phyloP scores from a whole-genome alignment of 176 grass and related monocot species.

The Eleusine coracana region DNA sequence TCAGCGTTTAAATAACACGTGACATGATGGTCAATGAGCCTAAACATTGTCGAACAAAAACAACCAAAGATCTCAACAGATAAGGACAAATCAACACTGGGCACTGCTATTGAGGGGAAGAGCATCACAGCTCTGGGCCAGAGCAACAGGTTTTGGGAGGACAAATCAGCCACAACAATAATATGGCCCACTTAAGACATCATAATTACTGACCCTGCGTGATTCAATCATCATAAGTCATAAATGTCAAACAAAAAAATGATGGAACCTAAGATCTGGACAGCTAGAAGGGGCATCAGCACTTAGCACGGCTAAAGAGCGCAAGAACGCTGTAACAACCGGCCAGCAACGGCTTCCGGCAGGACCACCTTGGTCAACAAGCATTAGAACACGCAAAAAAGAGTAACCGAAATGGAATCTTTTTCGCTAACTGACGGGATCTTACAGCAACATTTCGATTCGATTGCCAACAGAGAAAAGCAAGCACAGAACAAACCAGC shows the following conservation, averaged over 20 bases:
- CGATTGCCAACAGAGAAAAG: background rate
- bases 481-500: conserved; percentile 7
- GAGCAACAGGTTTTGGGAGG: background rate
- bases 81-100: background rate
- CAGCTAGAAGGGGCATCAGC: background rate
- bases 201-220: background rate
- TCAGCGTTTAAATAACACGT: background rate
- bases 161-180: background rate
- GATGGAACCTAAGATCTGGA: background rate
- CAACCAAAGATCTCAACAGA: background rate
- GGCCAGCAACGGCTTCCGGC: background rate
- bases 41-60: background rate
- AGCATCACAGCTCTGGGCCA: background rate
- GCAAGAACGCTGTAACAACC: background rate
- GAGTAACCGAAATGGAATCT: background rate
- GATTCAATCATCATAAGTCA: background rate
- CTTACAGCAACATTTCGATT: conserved; percentile 12
- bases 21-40: background rate
- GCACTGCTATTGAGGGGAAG: background rate
- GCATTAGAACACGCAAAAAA: background rate
- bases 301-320: background rate
- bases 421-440: background rate
- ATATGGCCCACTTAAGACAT: background rate
- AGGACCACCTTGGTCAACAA: background rate
- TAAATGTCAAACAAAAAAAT: background rate